Evolutionary conservation across 1,139 yeast species (phyloP).

Genomic region (Ashbya aceris): DNA sequence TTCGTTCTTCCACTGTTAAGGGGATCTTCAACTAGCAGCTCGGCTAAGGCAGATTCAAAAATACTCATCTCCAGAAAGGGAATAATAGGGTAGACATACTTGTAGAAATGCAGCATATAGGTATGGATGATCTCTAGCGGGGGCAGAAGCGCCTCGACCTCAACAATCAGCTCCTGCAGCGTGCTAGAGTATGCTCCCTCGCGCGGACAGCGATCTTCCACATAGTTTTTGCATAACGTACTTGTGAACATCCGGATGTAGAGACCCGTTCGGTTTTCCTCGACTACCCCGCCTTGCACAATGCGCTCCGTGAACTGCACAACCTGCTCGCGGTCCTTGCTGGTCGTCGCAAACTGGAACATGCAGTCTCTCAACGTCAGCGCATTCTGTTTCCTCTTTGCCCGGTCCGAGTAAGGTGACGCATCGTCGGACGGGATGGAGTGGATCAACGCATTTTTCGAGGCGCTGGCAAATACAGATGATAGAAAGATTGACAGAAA

Average conservation of each 20-base stretch:
- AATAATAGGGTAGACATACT: slow-evolving; percentile 19
- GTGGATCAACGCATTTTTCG: slow-evolving; percentile 24
- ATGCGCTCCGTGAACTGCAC: slow-evolving; percentile 20
- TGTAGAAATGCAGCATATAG: slow-evolving; percentile 23
- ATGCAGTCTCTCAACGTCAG: slow-evolving; percentile 17
- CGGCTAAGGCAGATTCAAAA: slow-evolving; percentile 20
- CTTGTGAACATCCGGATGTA: slow-evolving; percentile 21
- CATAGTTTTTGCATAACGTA: slow-evolving; percentile 13
- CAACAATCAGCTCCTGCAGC: slow-evolving; percentile 15
- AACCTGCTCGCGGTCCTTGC: slow-evolving; percentile 16
- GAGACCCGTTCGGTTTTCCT: slow-evolving; percentile 13
- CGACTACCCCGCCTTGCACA: slow-evolving; percentile 14
- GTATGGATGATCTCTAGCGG: slow-evolving; percentile 15
- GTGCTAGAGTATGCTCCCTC: slow-evolving; percentile 20
- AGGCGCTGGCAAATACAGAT: slow-evolving; percentile 22
- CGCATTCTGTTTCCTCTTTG: slow-evolving; percentile 13
- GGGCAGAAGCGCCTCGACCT: slow-evolving; percentile 20
- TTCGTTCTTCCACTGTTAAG: slow-evolving; percentile 13
- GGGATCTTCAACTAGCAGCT: slow-evolving; percentile 16
- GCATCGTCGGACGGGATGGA: slow-evolving; percentile 8
- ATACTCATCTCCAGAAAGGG: slow-evolving; percentile 21
- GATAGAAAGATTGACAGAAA: slow-evolving; percentile 21
- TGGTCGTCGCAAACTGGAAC: slow-evolving; percentile 15
- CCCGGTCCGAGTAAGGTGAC: slow-evolving; percentile 4
- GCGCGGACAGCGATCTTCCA: slow-evolving; percentile 22